Evolutionary conservation across 768 basidiomycete genomes (phyloP), one percentile per base, ranked within the genome.

Genomic region (Sarcomyxa edulis): DNA sequence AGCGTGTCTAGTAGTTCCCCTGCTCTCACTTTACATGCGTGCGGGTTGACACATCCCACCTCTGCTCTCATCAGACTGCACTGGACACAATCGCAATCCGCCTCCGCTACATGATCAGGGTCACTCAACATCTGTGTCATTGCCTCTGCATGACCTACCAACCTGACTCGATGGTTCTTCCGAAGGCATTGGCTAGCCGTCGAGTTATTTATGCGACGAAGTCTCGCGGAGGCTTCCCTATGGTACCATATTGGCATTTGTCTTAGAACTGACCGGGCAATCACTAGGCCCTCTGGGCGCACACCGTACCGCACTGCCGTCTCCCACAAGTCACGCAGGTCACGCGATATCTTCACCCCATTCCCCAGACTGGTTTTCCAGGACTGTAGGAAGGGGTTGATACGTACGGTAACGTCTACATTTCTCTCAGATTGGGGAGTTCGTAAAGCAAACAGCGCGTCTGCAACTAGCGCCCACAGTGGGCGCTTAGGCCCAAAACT

Each of bases 181-280:
- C n/a, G n/a, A n/a, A n/a, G n/a, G n/a, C n/a, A n/a, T n/a, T n/a
- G n/a, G n/a, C n/a, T n/a, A n/a, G n/a, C n/a, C n/a, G n/a, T n/a
- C n/a, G n/a, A n/a, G n/a, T n/a, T n/a, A n/a, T n/a, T n/a, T n/a
- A n/a, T n/a, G n/a, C n/a, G n/a, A n/a, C n/a, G n/a, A n/a, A n/a
- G n/a, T n/a, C n/a, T n/a, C n/a, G n/a, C n/a, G n/a, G n/a, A n/a
- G n/a, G n/a, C n/a, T n/a, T n/a, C n/a, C n/a, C n/a, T 10, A 30
- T 39, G 37, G 20, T 34, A 24, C 37, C 37, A 39, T 4, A 39
- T 31, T 39, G 37, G 37, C 23, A 39, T 9, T 34, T 29, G 16
- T 5, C 25, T 16, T 10, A 30, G 32, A 14, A 21, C 15, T 12
- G 19, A 14, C 16, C 7, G 9, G 3, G 7, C 4, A 4, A 45